Conservation (phyloP, 73 alveolate species). For the Tetrahymena elliotti region DNA sequence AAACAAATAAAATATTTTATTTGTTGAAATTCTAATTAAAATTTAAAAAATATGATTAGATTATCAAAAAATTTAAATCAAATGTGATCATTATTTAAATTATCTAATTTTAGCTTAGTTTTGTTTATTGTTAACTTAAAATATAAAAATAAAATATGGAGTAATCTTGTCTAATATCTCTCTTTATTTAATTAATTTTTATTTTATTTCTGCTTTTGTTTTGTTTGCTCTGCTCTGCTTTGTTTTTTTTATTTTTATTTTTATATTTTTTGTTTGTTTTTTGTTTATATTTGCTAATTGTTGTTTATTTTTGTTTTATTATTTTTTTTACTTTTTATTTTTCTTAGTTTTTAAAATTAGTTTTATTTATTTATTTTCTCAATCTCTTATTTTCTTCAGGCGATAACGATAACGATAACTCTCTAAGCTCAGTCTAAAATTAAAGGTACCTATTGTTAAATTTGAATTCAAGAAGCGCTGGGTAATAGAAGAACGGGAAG, state of each 20-base stretch:
- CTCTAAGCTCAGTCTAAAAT: not conserved
- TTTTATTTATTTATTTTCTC: not conserved
- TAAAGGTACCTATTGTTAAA: not conserved
- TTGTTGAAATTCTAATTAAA: no score
- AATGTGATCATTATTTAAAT: no score
- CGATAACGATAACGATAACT: not conserved
- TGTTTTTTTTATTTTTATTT: not conserved
- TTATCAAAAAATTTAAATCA: no score
- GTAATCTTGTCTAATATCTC: no score
- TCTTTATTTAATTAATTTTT: no score
- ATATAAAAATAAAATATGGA: no score
- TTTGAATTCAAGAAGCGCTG: not conserved
- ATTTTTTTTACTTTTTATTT: not conserved
- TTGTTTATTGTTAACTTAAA: no score
- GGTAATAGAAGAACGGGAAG: slow-evolving; percentile 1
- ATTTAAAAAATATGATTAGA: no score
- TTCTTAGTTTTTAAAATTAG: not conserved
- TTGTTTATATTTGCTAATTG: not conserved
- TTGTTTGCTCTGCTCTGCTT: not conserved
- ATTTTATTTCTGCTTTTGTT: not conserved
- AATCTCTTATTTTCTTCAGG: not conserved
- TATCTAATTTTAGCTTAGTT: no score
- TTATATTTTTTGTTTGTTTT: no score
- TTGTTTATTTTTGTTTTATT: not conserved
- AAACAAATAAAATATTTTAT: no score